Percentiles rank a stretch among this genome's conserved stretches.
Evolutionary conservation across 805 yeast genomes (phyloP).

Genomic region (Isabelozyma heimii): DNA sequence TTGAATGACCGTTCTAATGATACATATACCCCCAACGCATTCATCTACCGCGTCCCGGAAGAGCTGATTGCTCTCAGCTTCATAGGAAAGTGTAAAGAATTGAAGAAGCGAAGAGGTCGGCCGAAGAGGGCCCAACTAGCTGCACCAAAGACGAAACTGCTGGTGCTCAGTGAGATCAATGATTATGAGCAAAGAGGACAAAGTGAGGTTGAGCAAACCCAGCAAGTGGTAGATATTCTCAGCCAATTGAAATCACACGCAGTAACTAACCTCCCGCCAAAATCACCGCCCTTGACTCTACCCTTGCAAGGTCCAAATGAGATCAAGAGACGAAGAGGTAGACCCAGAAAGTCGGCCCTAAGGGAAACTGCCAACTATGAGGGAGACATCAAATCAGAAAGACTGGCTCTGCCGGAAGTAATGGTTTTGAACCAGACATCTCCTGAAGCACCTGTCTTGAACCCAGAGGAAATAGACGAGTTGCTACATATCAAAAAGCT

Average conservation of each 20-base stretch:
- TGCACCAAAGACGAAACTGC: slow-evolving; percentile 11
- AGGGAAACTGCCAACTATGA: no score
- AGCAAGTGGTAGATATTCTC: slow-evolving; percentile 16
- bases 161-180: slow-evolving; percentile 17
- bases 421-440: no score
- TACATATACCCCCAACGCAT: slow-evolving; percentile 29
- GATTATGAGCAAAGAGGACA: slow-evolving; percentile 21
- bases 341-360: no score
- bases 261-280: slow-evolving; percentile 18
- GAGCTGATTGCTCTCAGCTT: slow-evolving; percentile 69
- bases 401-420: no score
- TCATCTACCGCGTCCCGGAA: slow-evolving; percentile 66
- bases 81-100: slow-evolving; percentile 47
- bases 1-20: slow-evolving; percentile 11
- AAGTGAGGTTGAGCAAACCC: slow-evolving; percentile 6
- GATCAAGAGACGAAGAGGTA: no score
- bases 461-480: slow-evolving; percentile 44
- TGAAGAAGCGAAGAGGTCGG: slow-evolving; percentile 27
- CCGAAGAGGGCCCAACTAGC: slow-evolving; percentile 5
- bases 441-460: background rate
- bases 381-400: no score
- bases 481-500: slow-evolving; percentile 56
- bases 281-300: slow-evolving; percentile 1
- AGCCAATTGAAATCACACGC: slow-evolving; percentile 16
- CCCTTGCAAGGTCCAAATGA: no score